These are phyloP conservation scores for Kazachstania taianensis DNA, from an alignment of 805 yeast species.

Conservation along the genomic window DNA sequence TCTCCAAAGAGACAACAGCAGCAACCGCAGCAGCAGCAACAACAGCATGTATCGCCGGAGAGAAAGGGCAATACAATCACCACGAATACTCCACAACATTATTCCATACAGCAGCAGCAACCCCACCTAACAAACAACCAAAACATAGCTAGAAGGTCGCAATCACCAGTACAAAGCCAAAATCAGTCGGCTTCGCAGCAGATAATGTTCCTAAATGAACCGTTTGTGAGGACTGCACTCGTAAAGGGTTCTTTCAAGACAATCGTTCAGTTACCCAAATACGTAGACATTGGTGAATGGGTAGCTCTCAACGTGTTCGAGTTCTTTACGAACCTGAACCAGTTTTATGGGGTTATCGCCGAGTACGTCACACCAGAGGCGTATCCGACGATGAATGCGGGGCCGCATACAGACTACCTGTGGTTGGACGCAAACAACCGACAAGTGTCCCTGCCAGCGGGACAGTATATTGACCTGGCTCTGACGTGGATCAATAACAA, in stretches of 20 bases:
- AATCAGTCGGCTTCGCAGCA: conserved; percentile 17
- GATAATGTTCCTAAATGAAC: conserved; percentile 70
- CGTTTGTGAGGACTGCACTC: conserved; percentile 84
- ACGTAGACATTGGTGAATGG: conserved; percentile 95
- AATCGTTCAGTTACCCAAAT: conserved; percentile 88
- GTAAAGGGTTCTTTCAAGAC: conserved; percentile 96
- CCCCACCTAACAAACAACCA: not conserved
- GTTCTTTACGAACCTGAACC: conserved; percentile 72
- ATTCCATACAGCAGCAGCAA: conserved; percentile 7
- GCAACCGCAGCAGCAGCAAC: conserved; percentile 19
- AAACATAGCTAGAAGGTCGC: not conserved
- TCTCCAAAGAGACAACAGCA: not conserved
- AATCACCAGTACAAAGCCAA: not conserved
- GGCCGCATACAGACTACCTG: conserved; percentile 78
- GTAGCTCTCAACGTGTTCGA: conserved; percentile 87
- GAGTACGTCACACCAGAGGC: conserved; percentile 87
- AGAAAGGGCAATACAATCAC: conserved; percentile 15
- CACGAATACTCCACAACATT: conserved; percentile 16
- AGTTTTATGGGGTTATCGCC: conserved; percentile 80
- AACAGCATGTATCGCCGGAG: conserved; percentile 5
- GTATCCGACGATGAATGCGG: conserved; percentile 93
- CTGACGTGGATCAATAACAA: conserved; percentile 82
- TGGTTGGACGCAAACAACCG: conserved; percentile 83
- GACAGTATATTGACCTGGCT: conserved; percentile 86
- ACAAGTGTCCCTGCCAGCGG: conserved; percentile 80